Evolutionary conservation across 306 rosid genomes (phyloP).

Genomic region (Canavalia ensiformis): DNA sequence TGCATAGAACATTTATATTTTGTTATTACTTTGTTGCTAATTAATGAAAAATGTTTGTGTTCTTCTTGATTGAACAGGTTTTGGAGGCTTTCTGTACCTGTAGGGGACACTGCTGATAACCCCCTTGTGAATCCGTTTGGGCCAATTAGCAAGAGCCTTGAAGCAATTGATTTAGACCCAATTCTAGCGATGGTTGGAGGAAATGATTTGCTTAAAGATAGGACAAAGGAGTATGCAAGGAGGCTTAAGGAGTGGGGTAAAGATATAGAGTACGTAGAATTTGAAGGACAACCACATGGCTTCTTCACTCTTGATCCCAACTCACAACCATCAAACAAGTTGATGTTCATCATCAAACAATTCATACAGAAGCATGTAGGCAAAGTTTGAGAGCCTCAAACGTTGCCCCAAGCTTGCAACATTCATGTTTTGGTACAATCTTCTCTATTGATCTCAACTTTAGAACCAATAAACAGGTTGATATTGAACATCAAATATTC

Average conservation of each 20-base stretch:
- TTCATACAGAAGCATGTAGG: slow-evolving; percentile 59
- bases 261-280: slow-evolving; percentile 67
- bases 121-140: slow-evolving; percentile 89
- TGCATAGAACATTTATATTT: not conserved
- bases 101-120: slow-evolving; percentile 70
- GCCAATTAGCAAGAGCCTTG: slow-evolving; percentile 61
- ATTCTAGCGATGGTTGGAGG: slow-evolving; percentile 73
- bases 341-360: slow-evolving; percentile 66
- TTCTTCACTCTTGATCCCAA: slow-evolving; percentile 82
- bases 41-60: not conserved
- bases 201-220: slow-evolving; percentile 76
- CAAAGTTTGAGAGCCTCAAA: slow-evolving; percentile 24
- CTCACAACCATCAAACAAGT: slow-evolving; percentile 58
- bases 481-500: slow-evolving; percentile 53
- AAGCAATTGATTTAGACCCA: slow-evolving; percentile 64
- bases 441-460: slow-evolving; percentile 63
- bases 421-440: not conserved
- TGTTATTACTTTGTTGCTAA: not conserved
- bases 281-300: slow-evolving; percentile 85
- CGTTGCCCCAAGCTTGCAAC: not conserved
- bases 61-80: slow-evolving; percentile 52
- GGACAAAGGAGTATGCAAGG: slow-evolving; percentile 68
- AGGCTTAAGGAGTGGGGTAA: slow-evolving; percentile 73
- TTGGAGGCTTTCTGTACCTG: slow-evolving; percentile 88
- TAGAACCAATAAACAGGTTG: slow-evolving; percentile 51